Conservation (phyloP, 345 rosid species). For the Rhizophora mangle region DNA sequence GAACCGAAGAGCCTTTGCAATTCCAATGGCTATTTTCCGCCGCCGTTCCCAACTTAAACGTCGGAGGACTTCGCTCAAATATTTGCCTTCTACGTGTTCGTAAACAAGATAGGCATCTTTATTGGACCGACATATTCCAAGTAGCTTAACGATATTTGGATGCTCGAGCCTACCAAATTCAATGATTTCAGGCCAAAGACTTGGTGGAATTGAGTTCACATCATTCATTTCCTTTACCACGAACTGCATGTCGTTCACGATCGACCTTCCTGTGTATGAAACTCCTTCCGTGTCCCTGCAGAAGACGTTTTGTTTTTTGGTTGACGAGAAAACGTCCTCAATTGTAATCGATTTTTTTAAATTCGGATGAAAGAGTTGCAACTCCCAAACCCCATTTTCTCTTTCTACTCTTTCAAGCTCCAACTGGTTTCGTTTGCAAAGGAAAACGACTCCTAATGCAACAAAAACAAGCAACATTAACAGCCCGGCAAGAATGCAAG, state of each 20-base stretch:
- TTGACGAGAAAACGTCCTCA: slow-evolving; percentile 40
- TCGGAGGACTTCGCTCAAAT: slow-evolving; percentile 40
- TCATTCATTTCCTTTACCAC: slow-evolving; percentile 44
- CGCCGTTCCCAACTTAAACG: slow-evolving; percentile 62
- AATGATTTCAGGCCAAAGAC: slow-evolving; percentile 32
- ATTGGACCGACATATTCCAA: slow-evolving; percentile 52
- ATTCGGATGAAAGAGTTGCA: slow-evolving; percentile 52
- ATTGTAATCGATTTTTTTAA: slow-evolving; percentile 37
- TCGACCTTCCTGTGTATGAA: slow-evolving; percentile 33
- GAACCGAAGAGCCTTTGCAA: slow-evolving; percentile 58
- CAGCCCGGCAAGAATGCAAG: slow-evolving; percentile 33
- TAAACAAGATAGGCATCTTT: slow-evolving; percentile 48
- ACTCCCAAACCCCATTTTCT: slow-evolving; percentile 67
- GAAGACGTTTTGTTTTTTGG: slow-evolving; percentile 44
- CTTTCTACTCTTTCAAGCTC: slow-evolving; percentile 53
- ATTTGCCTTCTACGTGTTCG: slow-evolving; percentile 53
- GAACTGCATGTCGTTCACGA: slow-evolving; percentile 32
- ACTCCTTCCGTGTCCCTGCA: slow-evolving; percentile 34
- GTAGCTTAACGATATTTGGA: slow-evolving; percentile 53
- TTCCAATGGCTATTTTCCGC: slow-evolving; percentile 51
- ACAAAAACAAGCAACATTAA: slow-evolving; percentile 29
- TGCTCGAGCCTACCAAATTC: slow-evolving; percentile 46
- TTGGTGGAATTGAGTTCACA: slow-evolving; percentile 27
- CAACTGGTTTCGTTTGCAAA: slow-evolving; percentile 34
- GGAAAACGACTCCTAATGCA: slow-evolving; percentile 29